phyloP scores from a whole-genome alignment of 192 early-diverging fungal genomes.

The Entomortierella beljakovae region DNA sequence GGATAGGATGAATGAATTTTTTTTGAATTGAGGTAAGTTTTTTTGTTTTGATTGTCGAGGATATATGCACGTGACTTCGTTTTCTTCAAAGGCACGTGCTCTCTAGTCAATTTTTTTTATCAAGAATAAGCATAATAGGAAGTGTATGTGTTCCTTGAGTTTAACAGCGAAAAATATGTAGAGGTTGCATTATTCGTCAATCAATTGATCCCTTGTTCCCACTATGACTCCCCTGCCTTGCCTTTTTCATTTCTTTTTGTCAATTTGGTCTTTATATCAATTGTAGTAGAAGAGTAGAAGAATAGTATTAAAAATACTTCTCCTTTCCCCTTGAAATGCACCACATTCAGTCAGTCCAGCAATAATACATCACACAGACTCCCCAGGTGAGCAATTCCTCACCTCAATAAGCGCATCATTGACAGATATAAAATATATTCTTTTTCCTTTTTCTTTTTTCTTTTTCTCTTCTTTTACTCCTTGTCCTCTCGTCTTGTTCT shows the following conservation, averaged over 20 bases:
- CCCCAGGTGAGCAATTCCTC: no score
- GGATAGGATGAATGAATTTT: constrained; percentile 8
- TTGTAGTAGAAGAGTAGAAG: neutral
- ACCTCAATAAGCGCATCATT: no score
- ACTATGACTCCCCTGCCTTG: neutral
- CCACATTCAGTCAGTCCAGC: no score
- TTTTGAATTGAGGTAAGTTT: constrained; percentile 6
- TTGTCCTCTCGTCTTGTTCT: neutral
- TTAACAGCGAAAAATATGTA: neutral
- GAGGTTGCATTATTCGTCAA: no score
- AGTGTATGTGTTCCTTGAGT: neutral
- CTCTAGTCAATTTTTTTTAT: neutral
- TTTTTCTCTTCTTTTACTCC: neutral
- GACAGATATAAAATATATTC: neutral
- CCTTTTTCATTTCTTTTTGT: neutral
- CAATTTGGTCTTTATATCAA: neutral
- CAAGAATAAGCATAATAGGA: neutral
- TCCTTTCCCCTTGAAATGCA: neutral
- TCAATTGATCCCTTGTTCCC: no score
- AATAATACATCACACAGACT: no score
- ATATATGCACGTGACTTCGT: neutral
- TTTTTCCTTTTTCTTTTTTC: constrained; percentile 5
- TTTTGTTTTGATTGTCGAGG: constrained; percentile 15
- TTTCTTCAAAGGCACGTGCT: neutral
- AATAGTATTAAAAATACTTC: neutral